These are phyloP conservation scores for Phytophthora tubulina DNA, from an alignment of 352 stramenopile genomes.

Conservation along the genomic window DNA sequence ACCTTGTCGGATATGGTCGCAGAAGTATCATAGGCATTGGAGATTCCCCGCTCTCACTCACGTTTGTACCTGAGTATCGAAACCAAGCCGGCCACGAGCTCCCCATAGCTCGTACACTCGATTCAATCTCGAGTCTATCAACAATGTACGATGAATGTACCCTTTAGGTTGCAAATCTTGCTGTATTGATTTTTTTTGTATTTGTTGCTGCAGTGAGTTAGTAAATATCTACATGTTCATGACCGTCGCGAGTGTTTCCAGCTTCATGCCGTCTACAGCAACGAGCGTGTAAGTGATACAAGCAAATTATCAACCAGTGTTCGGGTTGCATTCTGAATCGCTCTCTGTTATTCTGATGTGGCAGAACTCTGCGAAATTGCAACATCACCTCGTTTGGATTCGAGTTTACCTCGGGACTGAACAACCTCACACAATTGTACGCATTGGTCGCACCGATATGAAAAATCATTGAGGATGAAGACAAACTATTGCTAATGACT, in stretches of 20 bases:
- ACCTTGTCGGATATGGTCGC: background rate
- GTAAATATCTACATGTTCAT: conserved; percentile 40
- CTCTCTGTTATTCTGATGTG: background rate
- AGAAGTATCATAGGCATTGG: conserved; percentile 38
- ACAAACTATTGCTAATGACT: background rate
- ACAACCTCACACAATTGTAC: conserved; percentile 44
- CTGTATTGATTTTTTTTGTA: background rate
- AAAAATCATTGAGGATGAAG: background rate
- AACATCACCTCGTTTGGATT: conserved; percentile 52
- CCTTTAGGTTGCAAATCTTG: background rate
- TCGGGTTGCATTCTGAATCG: background rate
- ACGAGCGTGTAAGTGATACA: conserved; percentile 33
- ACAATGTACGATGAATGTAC: conserved; percentile 27
- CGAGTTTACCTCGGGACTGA: conserved; percentile 40
- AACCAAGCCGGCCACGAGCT: conserved; percentile 24
- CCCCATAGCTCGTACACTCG: conserved; percentile 29
- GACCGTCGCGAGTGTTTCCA: conserved; percentile 16
- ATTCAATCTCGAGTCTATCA: conserved; percentile 21
- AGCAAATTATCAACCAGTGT: background rate
- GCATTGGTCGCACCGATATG: background rate
- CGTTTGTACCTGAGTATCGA: conserved; percentile 41
- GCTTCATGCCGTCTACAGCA: conserved; percentile 33
- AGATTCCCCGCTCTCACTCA: conserved; percentile 25
- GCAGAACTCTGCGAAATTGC: conserved; percentile 51
- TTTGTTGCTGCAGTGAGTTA: conserved; percentile 25